phyloP scores from a whole-genome alignment of 2,329 filamentous ascomycete genomes.

The Ophiostoma montium region DNA sequence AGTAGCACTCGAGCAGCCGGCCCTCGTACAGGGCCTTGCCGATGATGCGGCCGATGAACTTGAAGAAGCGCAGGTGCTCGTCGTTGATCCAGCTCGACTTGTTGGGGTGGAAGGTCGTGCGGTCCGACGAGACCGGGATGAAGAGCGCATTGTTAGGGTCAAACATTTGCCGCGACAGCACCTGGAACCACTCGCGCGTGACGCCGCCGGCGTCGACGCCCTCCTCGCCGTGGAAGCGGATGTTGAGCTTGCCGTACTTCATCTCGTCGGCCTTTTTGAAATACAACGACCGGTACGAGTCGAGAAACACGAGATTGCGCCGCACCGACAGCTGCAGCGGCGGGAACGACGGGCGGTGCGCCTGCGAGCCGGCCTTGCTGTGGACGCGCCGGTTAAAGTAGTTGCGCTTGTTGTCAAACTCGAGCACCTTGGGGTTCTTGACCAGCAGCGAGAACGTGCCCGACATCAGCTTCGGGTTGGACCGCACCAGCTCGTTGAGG shows the following conservation, averaged over 20 bases:
- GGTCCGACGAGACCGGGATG: slow-evolving; percentile 89
- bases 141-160: slow-evolving; percentile 96
- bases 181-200: slow-evolving; percentile 97
- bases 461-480: slow-evolving; percentile 97
- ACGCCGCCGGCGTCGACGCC: slow-evolving; percentile 96
- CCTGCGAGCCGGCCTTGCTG: slow-evolving; percentile 36
- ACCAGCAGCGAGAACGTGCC: slow-evolving; percentile 91
- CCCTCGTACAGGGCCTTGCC: slow-evolving; percentile 96
- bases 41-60: slow-evolving; percentile 96
- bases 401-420: slow-evolving; percentile 99
- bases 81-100: slow-evolving; percentile 86
- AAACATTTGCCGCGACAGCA: slow-evolving; percentile 95
- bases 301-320: slow-evolving; percentile 90
- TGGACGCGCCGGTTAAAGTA: slow-evolving; percentile 96
- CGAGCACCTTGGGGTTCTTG: slow-evolving; percentile 96
- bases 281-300: slow-evolving; percentile 96
- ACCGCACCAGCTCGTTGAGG: slow-evolving; percentile 90
- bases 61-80: slow-evolving; percentile 96
- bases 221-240: slow-evolving; percentile 93
- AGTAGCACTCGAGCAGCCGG: slow-evolving; percentile 92
- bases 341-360: slow-evolving; percentile 53
- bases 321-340: slow-evolving; percentile 75
- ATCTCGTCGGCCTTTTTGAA: slow-evolving; percentile 95
- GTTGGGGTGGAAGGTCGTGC: slow-evolving; percentile 97
- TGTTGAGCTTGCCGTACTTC: slow-evolving; percentile 97